Evolutionary conservation across 2,329 filamentous ascomycete species (phyloP).

Genomic region (Sarocladium brachiariae): DNA sequence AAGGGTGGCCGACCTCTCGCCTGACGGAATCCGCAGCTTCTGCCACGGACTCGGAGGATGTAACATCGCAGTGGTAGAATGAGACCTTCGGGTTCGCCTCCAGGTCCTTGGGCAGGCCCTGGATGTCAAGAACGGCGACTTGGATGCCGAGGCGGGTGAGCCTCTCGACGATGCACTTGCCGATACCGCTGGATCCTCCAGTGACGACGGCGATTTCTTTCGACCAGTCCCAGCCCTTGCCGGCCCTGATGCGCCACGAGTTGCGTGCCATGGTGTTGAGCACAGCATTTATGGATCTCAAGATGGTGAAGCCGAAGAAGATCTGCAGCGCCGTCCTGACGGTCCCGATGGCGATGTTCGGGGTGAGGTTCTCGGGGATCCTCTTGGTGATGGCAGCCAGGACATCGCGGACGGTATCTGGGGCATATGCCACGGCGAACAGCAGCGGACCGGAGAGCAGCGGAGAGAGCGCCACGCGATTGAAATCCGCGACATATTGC

Average conservation of each 20-base stretch:
- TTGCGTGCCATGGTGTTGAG: constrained; percentile 23
- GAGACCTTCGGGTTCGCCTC: constrained; percentile 17
- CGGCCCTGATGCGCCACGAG: constrained; percentile 19
- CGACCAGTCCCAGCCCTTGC: constrained; percentile 27
- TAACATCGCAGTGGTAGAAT: constrained; percentile 33
- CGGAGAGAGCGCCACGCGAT: constrained; percentile 14
- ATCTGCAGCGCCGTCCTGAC: constrained; percentile 13
- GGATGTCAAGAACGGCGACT: constrained; percentile 63
- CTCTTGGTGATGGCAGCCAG: constrained; percentile 10
- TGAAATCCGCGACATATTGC: constrained; percentile 7
- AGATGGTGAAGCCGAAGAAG: constrained; percentile 18
- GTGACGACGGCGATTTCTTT: constrained; percentile 37
- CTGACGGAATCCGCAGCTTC: constrained; percentile 32
- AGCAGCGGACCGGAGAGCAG: constrained; percentile 16
- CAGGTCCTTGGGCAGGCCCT: constrained; percentile 20
- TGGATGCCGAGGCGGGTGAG: constrained; percentile 40
- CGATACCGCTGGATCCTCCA: constrained; percentile 37
- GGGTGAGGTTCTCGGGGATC: constrained; percentile 1
- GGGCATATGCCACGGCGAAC: constrained; percentile 12
- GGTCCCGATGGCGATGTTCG: constrained; percentile 2
- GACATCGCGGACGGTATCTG: constrained; percentile 13
- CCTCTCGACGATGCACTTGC: constrained; percentile 26
- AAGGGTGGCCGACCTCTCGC: constrained; percentile 50
- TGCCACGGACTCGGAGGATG: constrained; percentile 36
- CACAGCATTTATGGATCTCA: constrained; percentile 17